These are phyloP conservation scores for Dioscorea dumetorum DNA, from an alignment of 106 monocot species.

Conservation along the genomic window DNA sequence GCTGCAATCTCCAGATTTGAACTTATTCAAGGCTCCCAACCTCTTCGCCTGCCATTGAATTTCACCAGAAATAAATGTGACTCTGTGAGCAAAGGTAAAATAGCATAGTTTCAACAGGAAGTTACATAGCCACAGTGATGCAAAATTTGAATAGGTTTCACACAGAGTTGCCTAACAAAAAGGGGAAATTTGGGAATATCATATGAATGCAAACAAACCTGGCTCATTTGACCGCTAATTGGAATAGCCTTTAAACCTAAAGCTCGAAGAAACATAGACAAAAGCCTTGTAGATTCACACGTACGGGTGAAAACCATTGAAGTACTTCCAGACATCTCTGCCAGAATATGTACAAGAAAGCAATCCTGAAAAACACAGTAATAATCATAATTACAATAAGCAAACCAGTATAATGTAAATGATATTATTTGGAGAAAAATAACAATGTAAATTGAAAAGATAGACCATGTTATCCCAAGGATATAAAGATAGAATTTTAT, in stretches of 20 bases:
- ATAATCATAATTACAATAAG: background rate
- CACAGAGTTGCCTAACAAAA: too few species aligned
- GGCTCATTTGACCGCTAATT: slow-evolving; percentile 86
- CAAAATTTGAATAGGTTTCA: too few species aligned
- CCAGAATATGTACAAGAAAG: slow-evolving; percentile 82
- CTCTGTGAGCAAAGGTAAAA: too few species aligned
- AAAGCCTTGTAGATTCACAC: slow-evolving; percentile 67
- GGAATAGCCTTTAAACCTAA: slow-evolving; percentile 86
- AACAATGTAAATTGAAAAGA: too few species aligned
- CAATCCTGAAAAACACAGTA: slow-evolving; percentile 44
- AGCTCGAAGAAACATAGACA: slow-evolving; percentile 66
- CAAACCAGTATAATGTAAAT: too few species aligned
- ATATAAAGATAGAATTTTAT: too few species aligned
- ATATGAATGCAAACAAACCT: slow-evolving; percentile 30
- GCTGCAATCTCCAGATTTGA: slow-evolving; percentile 82
- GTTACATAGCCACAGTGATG: too few species aligned
- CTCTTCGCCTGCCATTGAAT: slow-evolving; percentile 54
- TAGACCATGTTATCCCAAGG: too few species aligned
- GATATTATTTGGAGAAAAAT: too few species aligned
- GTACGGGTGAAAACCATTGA: slow-evolving; percentile 92
- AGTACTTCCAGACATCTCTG: slow-evolving; percentile 66
- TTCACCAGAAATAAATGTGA: slow-evolving; percentile 1
- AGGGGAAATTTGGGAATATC: too few species aligned
- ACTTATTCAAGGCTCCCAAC: slow-evolving; percentile 80
- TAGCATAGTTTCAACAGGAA: too few species aligned